Conservation (phyloP, 2,329 filamentous ascomycete species). For the Dothiorella sarmentorum region DNA sequence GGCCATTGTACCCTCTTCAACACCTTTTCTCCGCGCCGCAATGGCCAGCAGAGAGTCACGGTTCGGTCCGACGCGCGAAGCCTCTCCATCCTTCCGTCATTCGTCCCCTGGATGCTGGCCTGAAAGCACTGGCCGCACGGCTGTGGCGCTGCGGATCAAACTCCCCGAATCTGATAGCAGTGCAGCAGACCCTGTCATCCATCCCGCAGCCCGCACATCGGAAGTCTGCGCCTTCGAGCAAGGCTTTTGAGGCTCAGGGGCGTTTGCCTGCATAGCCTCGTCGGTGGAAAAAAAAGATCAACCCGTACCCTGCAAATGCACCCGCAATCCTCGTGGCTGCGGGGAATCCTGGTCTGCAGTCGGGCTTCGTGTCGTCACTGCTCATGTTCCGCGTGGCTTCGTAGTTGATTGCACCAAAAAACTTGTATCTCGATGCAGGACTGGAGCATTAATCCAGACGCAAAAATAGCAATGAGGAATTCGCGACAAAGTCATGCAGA, state of each 20-base stretch:
- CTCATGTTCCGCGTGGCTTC: too few relatives aligned
- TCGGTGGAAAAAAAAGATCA: not conserved
- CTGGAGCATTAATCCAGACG: too few relatives aligned
- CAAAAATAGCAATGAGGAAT: too few relatives aligned
- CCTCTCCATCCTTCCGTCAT: slow-evolving; percentile 1
- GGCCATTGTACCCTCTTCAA: not conserved
- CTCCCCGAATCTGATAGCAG: not conserved
- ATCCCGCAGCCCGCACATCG: not conserved
- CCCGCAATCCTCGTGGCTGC: not conserved
- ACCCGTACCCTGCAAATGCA: not conserved
- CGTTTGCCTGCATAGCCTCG: slow-evolving; percentile 7
- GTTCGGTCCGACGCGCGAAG: slow-evolving; percentile 5
- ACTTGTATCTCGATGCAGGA: too few relatives aligned
- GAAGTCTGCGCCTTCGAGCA: not conserved
- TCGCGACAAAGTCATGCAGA: too few relatives aligned
- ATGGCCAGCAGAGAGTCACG: slow-evolving; percentile 3
- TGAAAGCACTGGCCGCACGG: slow-evolving; percentile 10
- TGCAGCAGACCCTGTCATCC: not conserved
- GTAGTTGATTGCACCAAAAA: too few relatives aligned
- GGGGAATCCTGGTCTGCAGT: slow-evolving; percentile 11
- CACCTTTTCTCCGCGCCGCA: not conserved
- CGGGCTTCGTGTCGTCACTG: slow-evolving; percentile 2
- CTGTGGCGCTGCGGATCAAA: slow-evolving; percentile 14
- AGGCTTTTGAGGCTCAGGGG: too few relatives aligned
- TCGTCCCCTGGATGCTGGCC: slow-evolving; percentile 1